These are phyloP conservation scores for Geosmithia putterillii DNA, from an alignment of 2,329 filamentous ascomycete genomes.

Conservation along the genomic window DNA sequence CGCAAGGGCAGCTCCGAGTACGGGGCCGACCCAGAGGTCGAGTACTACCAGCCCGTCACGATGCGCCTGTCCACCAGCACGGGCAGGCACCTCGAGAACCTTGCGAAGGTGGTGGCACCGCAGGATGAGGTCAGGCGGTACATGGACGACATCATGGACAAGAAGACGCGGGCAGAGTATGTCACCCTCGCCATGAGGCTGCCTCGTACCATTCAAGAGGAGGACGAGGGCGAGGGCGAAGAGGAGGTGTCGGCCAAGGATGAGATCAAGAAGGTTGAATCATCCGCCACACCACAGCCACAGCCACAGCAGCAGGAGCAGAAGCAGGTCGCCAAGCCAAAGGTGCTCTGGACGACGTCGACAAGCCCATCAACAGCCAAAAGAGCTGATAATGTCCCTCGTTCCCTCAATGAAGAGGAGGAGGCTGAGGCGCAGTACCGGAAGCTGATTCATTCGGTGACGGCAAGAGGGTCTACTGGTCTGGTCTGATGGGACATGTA, in stretches of 20 bases:
- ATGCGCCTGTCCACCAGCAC: slow-evolving; percentile 44
- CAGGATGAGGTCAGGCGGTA: slow-evolving; percentile 51
- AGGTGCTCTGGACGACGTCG: slow-evolving; percentile 21
- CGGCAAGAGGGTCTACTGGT: slow-evolving; percentile 4
- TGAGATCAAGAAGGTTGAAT: not conserved
- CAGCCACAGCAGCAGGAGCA: too few species aligned
- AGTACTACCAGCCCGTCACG: slow-evolving; percentile 68
- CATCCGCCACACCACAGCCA: not conserved
- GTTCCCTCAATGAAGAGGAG: slow-evolving; percentile 3
- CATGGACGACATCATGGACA: slow-evolving; percentile 60
- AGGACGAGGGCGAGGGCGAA: slow-evolving; percentile 12
- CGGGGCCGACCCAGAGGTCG: slow-evolving; percentile 47
- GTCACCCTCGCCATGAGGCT: slow-evolving; percentile 55
- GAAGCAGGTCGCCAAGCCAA: slow-evolving; percentile 11
- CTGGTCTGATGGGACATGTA: not conserved
- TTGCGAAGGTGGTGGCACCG: slow-evolving; percentile 49
- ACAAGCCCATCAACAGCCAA: slow-evolving; percentile 1
- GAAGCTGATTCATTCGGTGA: slow-evolving; percentile 4
- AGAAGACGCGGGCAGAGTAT: slow-evolving; percentile 56
- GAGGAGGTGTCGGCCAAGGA: slow-evolving; percentile 13
- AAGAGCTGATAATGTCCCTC: slow-evolving; percentile 7
- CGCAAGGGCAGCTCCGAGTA: slow-evolving; percentile 60
- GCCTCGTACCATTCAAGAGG: slow-evolving; percentile 27
- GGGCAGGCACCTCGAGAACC: slow-evolving; percentile 45
- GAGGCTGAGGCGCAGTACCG: slow-evolving; percentile 4